Conservation (phyloP, 352 stramenopile genomes). For the Pythium pyrilobum region DNA sequence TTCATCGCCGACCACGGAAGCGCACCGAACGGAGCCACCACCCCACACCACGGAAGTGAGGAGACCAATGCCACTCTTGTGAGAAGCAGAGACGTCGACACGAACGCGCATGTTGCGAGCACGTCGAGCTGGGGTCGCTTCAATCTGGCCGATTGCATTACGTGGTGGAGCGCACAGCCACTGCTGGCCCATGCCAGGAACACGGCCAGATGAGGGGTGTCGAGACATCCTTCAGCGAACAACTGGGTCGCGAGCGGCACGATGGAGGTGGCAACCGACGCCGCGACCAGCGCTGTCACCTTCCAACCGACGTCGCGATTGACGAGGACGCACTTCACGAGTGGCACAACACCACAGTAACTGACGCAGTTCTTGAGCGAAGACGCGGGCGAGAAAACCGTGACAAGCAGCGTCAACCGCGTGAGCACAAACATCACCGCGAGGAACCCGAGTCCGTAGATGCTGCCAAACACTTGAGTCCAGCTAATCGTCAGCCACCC, state of each 20-base stretch:
- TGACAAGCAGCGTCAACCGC: slow-evolving; percentile 1
- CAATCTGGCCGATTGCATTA: neutral
- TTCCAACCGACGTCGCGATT: slow-evolving; percentile 4
- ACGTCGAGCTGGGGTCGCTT: neutral
- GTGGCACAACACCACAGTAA: neutral
- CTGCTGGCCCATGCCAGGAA: neutral
- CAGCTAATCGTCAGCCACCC: slow-evolving; percentile 10
- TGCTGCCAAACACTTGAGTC: slow-evolving; percentile 13
- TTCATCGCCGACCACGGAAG: neutral
- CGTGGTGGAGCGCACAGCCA: neutral
- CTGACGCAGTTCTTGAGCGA: slow-evolving; percentile 9
- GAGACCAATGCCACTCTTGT: neutral
- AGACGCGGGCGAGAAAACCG: neutral
- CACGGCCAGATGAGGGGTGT: neutral
- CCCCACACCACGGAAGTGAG: neutral
- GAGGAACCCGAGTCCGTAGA: slow-evolving; percentile 13
- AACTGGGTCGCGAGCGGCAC: slow-evolving; percentile 7
- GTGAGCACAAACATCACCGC: slow-evolving; percentile 13
- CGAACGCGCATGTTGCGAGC: neutral
- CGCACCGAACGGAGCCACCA: neutral
- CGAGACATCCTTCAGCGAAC: neutral
- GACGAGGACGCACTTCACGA: neutral
- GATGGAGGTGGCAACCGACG: neutral
- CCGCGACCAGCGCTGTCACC: neutral
- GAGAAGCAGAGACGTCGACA: slow-evolving; percentile 1